Evolutionary conservation across 2,329 filamentous ascomycete species (phyloP), one percentile per base, ranked within the genome.

Genomic region (Ophiosphaerella herpotricha): DNA sequence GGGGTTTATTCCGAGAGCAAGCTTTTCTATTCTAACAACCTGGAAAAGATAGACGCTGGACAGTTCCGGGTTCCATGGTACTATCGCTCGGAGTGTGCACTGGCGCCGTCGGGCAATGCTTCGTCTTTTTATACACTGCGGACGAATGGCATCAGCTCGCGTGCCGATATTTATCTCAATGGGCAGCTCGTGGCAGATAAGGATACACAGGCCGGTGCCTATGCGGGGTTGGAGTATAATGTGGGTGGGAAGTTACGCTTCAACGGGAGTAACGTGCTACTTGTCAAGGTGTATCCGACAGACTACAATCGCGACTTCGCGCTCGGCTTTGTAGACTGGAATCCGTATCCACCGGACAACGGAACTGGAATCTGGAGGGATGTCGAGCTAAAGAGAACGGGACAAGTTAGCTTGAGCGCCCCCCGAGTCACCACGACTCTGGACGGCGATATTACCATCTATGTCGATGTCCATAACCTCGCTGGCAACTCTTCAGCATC

Each of bases 321-420:
- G 0, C 68, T 85, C 8, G 82, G 82, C 0, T 86, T 84, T 47
- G 78, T 83, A 0, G 83, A 86, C 58, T 86, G 84, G 83, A 85
- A 85, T 46, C 82, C 82, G 0, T 80, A 80, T 46, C 82, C 84
- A 0, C 78, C 82, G 0, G 84, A 87, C 61, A 85, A 86, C 39
- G 84, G 84, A 2, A 85, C 83, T 0, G 84, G 84, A 0, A 73
- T 87, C 7, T 87, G 85, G 85, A 76, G 85, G 5, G 74, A 85
- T 36, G 73, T 87, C 1, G 76, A 78, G 31, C 46, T 87, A 36
- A 80, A 78, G 42, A 77, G 82, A 63, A 85, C 81, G 0, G 83
- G 84, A 6, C 35, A 59, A 2, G 60, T 78, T 36, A 72, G 64
- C 3, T 52, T 35, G 54, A 85, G 11, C 59, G 63, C 2, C 61